Percentiles rank a stretch among this genome's conserved stretches.
These are phyloP conservation scores for Monosporascus cannonballus DNA, from an alignment of 2,329 filamentous ascomycete species.

Conservation along the genomic window DNA sequence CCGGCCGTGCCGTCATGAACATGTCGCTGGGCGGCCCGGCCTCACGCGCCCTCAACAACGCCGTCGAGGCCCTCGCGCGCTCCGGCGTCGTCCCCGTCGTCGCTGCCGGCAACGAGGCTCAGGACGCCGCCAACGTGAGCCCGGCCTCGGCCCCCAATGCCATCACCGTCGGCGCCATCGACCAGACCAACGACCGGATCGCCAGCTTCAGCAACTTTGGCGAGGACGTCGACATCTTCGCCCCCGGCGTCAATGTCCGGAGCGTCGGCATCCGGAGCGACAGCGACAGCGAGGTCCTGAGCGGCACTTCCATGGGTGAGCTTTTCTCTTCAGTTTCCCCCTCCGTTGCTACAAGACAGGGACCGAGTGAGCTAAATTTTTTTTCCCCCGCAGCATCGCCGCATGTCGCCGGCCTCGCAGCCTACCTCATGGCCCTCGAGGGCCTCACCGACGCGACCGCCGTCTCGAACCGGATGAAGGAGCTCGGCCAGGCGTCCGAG, in stretches of 20 bases:
- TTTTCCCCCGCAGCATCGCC: conserved; percentile 46
- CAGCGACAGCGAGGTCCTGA: conserved; percentile 38
- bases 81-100: conserved; percentile 52
- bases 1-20: conserved; percentile 56
- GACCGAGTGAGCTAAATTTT: conserved; percentile 11
- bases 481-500: conserved; percentile 42
- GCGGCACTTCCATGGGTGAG: conserved; percentile 52
- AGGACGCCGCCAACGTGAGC: conserved; percentile 43
- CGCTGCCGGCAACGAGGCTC: conserved; percentile 54
- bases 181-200: conserved; percentile 40
- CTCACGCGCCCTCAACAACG: conserved; percentile 48
- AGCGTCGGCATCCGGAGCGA: conserved; percentile 47
- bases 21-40: conserved; percentile 52
- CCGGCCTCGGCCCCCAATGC: conserved; percentile 50
- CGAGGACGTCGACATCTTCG: conserved; percentile 45
- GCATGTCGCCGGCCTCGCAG: conserved; percentile 61
- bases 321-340: not conserved
- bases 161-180: conserved; percentile 55
- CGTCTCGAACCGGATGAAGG: conserved; percentile 44
- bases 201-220: conserved; percentile 57
- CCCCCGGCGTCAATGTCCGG: conserved; percentile 47
- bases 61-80: conserved; percentile 41
- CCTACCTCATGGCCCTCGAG: conserved; percentile 59
- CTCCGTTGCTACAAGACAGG: not conserved
- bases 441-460: conserved; percentile 36